Base-by-base conservation (phyloP, 345 rosid species). In the Bruguiera parviflora region DNA sequence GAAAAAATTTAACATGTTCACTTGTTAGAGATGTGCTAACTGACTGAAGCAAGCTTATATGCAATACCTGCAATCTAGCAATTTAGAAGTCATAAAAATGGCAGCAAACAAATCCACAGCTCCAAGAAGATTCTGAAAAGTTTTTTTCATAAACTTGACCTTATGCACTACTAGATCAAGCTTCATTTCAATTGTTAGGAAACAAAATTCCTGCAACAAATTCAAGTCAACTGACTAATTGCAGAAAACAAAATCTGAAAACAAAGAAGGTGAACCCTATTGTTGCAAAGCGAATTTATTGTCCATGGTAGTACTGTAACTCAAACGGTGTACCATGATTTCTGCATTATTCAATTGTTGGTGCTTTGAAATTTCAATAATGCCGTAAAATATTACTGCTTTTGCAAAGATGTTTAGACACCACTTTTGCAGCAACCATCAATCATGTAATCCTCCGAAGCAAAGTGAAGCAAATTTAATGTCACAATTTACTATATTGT, bases 1-100 rank as follows among this genome's bases (percentile, higher is more conserved):
- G 64, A 69, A 70, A 58, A 60, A 19, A 63, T 56, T 60, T 37
- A 71, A 78, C 58, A 65, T 67, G 60, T 33, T 68, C 56, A 55
- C 33, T 15, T 39, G 64, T 61, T 22, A 8, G 61, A 53, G 19
- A 49, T 49, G 4, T 57, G 53, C 27, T 6, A 37, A 66, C 11
- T 46, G 68, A 31, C 33, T 11, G 53, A 49, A 81, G 53, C 63
- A 75, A 55, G 62, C 56, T 20, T 16, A 53, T 22, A n/a, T 57
- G 64, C 10, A 43, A 64, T 59, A 47, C 49, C 32, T n/a, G 58
- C 8, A 66, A 33, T 55, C 47, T 8, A 61, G 64, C 15, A 20
- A 52, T 67, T 51, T 10, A 58, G 22, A 49, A 27, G 43, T 16
- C 39, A 59, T 46, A 72, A 55, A 6, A 57, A 39, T 11, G 39